phyloP scores from a whole-genome alignment of 805 yeast species.

The Grigorovia humatica region DNA sequence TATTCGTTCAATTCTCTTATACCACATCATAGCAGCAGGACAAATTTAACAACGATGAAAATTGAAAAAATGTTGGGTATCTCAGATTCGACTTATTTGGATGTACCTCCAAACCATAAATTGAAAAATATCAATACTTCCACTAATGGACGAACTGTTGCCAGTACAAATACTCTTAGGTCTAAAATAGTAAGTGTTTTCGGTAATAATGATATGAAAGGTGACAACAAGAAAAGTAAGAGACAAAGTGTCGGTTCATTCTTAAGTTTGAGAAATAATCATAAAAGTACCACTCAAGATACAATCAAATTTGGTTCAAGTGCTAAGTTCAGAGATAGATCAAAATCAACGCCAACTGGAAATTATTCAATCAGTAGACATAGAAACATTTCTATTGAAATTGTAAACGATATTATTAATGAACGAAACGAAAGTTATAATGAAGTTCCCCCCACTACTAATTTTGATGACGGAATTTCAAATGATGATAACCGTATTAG shows the following conservation, averaged over 20 bases:
- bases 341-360: background rate
- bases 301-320: background rate
- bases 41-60: background rate
- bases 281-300: background rate
- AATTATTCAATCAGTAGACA: too few species aligned
- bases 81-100: background rate
- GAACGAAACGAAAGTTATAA: constrained; percentile 14
- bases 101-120: background rate
- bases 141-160: too few species aligned
- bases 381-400: background rate
- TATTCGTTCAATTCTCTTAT: constrained; percentile 1
- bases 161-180: background rate
- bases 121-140: too few species aligned
- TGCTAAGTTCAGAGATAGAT: background rate
- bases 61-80: background rate
- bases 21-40: background rate
- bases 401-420: constrained; percentile 30
- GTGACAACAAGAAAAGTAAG: background rate
- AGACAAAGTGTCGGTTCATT: background rate
- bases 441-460: constrained; percentile 1
- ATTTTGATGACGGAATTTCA: background rate
- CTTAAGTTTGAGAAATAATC: background rate
- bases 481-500: constrained; percentile 7
- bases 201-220: background rate
- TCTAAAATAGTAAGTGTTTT: background rate